Percentiles rank a stretch among this genome's conserved stretches.
Evolutionary conservation across 2,329 filamentous ascomycete species (phyloP).

Genomic region (Colletotrichum plurivorum): DNA sequence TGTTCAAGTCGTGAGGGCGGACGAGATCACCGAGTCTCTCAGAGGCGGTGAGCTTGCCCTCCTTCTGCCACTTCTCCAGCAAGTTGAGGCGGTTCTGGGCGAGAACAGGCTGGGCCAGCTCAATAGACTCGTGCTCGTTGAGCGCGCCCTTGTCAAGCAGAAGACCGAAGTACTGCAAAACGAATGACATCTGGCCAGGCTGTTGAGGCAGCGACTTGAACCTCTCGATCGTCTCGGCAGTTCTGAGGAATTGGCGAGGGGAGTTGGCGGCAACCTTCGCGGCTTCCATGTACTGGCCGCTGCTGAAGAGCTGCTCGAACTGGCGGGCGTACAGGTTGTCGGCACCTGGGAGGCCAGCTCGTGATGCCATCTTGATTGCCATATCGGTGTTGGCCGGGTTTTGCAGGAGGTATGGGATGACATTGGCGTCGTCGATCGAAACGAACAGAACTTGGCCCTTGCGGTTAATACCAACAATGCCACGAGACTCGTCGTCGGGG

Average conservation of each 20-base stretch:
- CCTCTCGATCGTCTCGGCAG: constrained; percentile 93
- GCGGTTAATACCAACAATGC: constrained; percentile 95
- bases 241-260: constrained; percentile 94
- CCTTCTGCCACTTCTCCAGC: constrained; percentile 97
- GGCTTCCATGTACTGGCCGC: constrained; percentile 87
- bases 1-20: constrained; percentile 87
- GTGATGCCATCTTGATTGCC: constrained; percentile 95
- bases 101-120: constrained; percentile 92
- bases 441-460: constrained; percentile 98
- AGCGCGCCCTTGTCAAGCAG: constrained; percentile 94
- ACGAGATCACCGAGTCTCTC: constrained; percentile 97
- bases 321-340: constrained; percentile 94
- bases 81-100: constrained; percentile 95
- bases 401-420: constrained; percentile 95
- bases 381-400: constrained; percentile 95
- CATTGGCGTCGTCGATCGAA: constrained; percentile 89
- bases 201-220: constrained; percentile 90
- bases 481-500: constrained; percentile 84
- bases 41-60: constrained; percentile 95
- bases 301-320: constrained; percentile 88
- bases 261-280: constrained; percentile 98
- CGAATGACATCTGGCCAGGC: constrained; percentile 90
- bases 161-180: constrained; percentile 98
- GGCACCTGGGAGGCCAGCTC: constrained; percentile 92
- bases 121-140: constrained; percentile 94